These are phyloP conservation scores for Metschnikowia santaceciliae DNA, from an alignment of 805 yeast genomes.

Conservation along the genomic window DNA sequence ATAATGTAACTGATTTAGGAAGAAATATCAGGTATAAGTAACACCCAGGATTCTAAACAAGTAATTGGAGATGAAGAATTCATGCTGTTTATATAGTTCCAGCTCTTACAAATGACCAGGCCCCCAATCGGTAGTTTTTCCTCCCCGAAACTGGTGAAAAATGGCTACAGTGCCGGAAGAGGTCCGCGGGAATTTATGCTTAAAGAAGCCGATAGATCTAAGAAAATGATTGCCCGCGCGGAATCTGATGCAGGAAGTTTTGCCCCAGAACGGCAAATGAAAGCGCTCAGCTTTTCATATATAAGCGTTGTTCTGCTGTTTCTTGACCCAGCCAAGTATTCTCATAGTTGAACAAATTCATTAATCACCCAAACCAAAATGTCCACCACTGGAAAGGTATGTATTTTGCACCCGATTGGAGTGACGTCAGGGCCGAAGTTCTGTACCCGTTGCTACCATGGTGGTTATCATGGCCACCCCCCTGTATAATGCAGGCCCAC, in stretches of 20 bases:
- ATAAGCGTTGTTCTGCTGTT: background rate
- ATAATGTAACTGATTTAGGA: background rate
- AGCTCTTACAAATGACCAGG: background rate
- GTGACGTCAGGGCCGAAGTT: background rate
- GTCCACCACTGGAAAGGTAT: slow-evolving; percentile 27
- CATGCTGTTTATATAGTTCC: background rate
- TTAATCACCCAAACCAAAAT: background rate
- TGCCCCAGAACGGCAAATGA: slow-evolving; percentile 3
- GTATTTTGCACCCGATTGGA: slow-evolving; percentile 9
- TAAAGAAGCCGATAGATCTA: background rate
- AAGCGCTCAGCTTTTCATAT: slow-evolving; percentile 4
- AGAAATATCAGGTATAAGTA: background rate
- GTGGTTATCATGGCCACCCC: slow-evolving; percentile 1
- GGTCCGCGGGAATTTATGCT: slow-evolving; percentile 3
- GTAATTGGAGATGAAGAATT: too few relatives aligned
- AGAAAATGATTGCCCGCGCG: slow-evolving; percentile 4
- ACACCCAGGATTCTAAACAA: too few relatives aligned
- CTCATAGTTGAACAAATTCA: background rate
- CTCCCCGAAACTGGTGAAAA: background rate
- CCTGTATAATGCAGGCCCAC: background rate
- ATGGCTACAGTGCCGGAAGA: background rate
- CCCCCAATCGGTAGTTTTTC: background rate
- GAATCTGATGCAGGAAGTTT: slow-evolving; percentile 2
- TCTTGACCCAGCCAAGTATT: background rate
- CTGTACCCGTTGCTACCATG: background rate